Evolutionary conservation across 495 filamentous ascomycete genomes (phyloP).

Genomic region (Lichina pygmaea): DNA sequence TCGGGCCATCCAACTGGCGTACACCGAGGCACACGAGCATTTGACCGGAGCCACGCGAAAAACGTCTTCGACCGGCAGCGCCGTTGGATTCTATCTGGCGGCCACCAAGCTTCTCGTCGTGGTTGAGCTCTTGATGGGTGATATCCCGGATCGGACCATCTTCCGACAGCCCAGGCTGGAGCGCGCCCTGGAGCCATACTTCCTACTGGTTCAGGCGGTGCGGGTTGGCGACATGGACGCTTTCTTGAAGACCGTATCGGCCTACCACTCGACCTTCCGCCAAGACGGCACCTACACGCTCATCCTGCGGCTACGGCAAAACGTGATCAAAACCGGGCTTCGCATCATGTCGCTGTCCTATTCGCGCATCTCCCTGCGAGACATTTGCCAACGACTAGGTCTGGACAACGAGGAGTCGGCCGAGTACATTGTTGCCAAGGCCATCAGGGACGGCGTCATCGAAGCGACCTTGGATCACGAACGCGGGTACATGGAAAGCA

Average conservation of each 20-base stretch:
- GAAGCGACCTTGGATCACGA: constrained; percentile 87
- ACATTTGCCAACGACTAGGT: constrained; percentile 85
- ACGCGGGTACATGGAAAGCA: constrained; percentile 94
- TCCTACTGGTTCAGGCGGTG: constrained; percentile 78
- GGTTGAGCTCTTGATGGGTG: constrained; percentile 92
- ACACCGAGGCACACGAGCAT: constrained; percentile 90
- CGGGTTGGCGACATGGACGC: constrained; percentile 83
- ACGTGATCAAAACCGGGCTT: constrained; percentile 97
- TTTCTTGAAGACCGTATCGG: constrained; percentile 59
- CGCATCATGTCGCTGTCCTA: constrained; percentile 98
- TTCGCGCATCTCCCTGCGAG: constrained; percentile 85
- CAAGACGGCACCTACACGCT: constrained; percentile 88
- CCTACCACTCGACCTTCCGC: constrained; percentile 59
- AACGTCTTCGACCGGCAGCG: constrained; percentile 66
- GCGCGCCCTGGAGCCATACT: constrained; percentile 66
- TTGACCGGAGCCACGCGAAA: constrained; percentile 80
- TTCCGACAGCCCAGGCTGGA: constrained; percentile 79
- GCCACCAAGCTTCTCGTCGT: constrained; percentile 84
- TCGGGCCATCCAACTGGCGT: constrained; percentile 82
- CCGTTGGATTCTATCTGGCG: constrained; percentile 81
- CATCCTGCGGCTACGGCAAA: constrained; percentile 79
- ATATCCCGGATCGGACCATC: constrained; percentile 81
- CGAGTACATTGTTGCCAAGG: constrained; percentile 97
- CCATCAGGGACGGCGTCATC: constrained; percentile 91
- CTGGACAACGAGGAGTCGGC: constrained; percentile 87